Percentiles rank a stretch among this genome's conserved stretches.
Evolutionary conservation across 1,139 yeast genomes (phyloP).

Genomic region (Taphrina sp.): DNA sequence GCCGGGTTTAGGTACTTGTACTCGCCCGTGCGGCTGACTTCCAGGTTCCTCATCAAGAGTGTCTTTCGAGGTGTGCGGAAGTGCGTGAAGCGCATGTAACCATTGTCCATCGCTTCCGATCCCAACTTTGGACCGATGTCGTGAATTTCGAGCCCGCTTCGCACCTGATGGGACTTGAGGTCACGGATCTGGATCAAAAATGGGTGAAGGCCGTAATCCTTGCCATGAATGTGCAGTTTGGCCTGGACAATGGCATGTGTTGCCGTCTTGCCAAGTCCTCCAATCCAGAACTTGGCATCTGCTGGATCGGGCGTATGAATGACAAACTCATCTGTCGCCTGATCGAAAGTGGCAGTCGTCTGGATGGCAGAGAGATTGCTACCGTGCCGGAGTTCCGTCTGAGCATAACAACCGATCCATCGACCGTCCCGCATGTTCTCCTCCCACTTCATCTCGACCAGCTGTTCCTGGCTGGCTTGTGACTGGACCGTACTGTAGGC

Average conservation of each 20-base stretch:
- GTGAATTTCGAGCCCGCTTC: conserved; percentile 79
- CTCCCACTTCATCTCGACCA: conserved; percentile 31
- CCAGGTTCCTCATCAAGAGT: conserved; percentile 77
- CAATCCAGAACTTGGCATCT: conserved; percentile 98
- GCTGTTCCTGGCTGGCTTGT: conserved; percentile 33
- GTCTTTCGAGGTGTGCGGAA: conserved; percentile 80
- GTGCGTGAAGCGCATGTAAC: conserved; percentile 83
- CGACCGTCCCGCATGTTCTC: conserved; percentile 25
- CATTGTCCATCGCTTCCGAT: conserved; percentile 69
- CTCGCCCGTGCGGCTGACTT: conserved; percentile 65
- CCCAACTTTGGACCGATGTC: conserved; percentile 76
- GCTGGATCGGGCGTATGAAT: conserved; percentile 86
- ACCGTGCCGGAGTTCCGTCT: conserved; percentile 95
- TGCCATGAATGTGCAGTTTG: conserved; percentile 80
- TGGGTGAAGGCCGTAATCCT: conserved; percentile 88
- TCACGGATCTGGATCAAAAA: conserved; percentile 88
- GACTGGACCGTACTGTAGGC: conserved; percentile 31
- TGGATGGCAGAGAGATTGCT: conserved; percentile 89
- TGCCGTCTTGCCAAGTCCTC: conserved; percentile 94
- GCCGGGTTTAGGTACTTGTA: conserved; percentile 73
- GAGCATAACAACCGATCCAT: conserved; percentile 61
- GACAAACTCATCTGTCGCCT: conserved; percentile 61
- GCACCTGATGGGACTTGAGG: conserved; percentile 58
- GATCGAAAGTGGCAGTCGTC: conserved; percentile 80
- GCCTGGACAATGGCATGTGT: conserved; percentile 82